Conservation (phyloP, 768 basidiomycete species). For the Serendipita indica region DNA sequence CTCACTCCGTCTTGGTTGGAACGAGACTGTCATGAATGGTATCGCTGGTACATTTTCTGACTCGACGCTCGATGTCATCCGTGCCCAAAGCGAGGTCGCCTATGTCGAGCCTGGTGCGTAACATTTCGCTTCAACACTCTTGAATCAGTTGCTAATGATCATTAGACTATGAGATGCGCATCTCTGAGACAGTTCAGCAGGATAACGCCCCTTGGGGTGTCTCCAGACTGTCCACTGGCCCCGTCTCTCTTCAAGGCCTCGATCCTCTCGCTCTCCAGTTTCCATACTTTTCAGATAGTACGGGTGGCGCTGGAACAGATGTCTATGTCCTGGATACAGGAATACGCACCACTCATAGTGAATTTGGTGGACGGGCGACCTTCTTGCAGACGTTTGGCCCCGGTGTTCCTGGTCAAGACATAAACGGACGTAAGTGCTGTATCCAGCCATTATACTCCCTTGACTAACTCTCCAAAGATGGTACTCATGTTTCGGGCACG, state of each 20-base stretch:
- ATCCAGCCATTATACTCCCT: background rate
- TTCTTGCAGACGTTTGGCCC: constrained; percentile 33
- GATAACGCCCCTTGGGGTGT: constrained; percentile 10
- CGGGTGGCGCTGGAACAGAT: constrained; percentile 20
- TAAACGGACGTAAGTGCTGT: constrained; percentile 6
- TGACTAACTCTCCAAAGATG: background rate
- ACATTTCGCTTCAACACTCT: background rate
- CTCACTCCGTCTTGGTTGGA: background rate
- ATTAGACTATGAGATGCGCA: background rate
- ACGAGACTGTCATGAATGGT: constrained; percentile 15
- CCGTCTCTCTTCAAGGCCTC: constrained; percentile 20
- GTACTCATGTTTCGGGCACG: constrained; percentile 10
- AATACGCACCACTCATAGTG: constrained; percentile 32
- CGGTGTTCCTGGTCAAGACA: background rate
- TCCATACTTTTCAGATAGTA: constrained; percentile 27
- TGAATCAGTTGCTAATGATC: constrained; percentile 19
- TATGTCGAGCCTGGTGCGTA: constrained; percentile 32
- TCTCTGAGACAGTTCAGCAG: background rate
- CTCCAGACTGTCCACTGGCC: constrained; percentile 4
- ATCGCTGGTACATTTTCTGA: constrained; percentile 25
- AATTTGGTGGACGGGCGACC: constrained; percentile 27
- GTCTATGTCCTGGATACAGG: constrained; percentile 12
- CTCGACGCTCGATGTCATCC: constrained; percentile 25
- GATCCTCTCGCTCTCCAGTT: constrained; percentile 24
- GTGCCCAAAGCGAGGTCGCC: constrained; percentile 26